Conservation (phyloP, 2,329 filamentous ascomycete genomes). For the Aspergillus tanneri region DNA sequence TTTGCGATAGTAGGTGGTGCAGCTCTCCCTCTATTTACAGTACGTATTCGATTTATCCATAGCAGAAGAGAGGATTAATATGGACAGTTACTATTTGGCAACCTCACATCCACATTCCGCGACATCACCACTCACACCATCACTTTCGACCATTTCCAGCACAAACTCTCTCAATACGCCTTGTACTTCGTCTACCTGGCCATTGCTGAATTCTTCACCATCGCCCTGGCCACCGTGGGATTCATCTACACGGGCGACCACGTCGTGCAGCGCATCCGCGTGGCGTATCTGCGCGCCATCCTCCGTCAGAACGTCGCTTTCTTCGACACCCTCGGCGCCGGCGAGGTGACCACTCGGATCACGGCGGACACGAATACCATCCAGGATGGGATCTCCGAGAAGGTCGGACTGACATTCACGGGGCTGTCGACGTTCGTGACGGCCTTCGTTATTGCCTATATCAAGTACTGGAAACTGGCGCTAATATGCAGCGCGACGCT, state of each 20-base stretch:
- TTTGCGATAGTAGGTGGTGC: constrained; percentile 69
- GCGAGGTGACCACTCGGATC: constrained; percentile 88
- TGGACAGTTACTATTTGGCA: constrained; percentile 63
- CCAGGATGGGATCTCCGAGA: constrained; percentile 88
- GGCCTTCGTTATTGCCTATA: constrained; percentile 82
- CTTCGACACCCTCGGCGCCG: constrained; percentile 85
- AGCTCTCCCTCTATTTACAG: constrained; percentile 72
- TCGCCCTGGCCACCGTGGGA: constrained; percentile 75
- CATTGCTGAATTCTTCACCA: constrained; percentile 70
- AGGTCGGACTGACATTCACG: constrained; percentile 72
- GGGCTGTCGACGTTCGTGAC: constrained; percentile 77
- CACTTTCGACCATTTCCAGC: constrained; percentile 55
- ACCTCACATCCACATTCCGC: constrained; percentile 69
- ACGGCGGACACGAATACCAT: constrained; percentile 88
- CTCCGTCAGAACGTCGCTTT: constrained; percentile 84
- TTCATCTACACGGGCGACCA: constrained; percentile 85
- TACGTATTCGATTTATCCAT: constrained; percentile 43
- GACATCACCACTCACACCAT: constrained; percentile 55
- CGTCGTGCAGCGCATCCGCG: constrained; percentile 71
- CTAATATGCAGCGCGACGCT: constrained; percentile 79
- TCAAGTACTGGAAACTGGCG: constrained; percentile 89
- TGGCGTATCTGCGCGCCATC: constrained; percentile 76
- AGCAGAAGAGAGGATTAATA: neutral
- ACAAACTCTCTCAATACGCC: constrained; percentile 60
- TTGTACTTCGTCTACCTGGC: constrained; percentile 82